Percentiles rank a stretch among this genome's conserved stretches.
phyloP scores from a whole-genome alignment of 1,139 yeast genomes.

The Lodderomyces oxycetoniae region DNA sequence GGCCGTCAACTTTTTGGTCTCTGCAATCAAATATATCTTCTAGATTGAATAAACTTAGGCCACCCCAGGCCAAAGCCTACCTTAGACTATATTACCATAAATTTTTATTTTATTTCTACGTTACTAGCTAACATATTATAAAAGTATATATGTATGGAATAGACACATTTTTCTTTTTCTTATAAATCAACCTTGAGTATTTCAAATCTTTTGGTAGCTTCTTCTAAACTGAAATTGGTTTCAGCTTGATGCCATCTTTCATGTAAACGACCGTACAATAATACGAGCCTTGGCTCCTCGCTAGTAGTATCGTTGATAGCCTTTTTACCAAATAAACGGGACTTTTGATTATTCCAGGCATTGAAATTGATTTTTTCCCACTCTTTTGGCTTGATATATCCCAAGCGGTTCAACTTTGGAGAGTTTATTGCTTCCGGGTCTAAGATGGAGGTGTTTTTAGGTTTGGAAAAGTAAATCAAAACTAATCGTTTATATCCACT shows the following conservation, averaged over 20 bases:
- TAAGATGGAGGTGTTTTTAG: conserved; percentile 25
- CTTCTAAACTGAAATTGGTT: conserved; percentile 15
- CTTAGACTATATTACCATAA: conserved; percentile 2
- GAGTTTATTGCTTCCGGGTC: conserved; percentile 40
- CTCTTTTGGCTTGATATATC: conserved; percentile 27
- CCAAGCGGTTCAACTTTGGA: conserved; percentile 31
- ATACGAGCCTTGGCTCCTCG: conserved; percentile 36
- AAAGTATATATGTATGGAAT: no score
- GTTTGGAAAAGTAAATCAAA: conserved; percentile 34
- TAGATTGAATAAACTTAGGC: no score
- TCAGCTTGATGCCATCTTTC: conserved; percentile 36
- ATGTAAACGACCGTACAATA: conserved; percentile 34
- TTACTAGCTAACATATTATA: no score
- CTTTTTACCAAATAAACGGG: conserved; percentile 35
- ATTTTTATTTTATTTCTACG: no score
- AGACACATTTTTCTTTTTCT: conserved; percentile 3
- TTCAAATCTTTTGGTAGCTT: conserved; percentile 17
- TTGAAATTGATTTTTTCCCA: conserved; percentile 33
- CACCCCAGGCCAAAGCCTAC: no score
- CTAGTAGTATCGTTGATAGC: conserved; percentile 25
- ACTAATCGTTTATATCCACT: conserved; percentile 33
- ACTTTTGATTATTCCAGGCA: conserved; percentile 40
- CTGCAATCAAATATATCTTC: conserved; percentile 11
- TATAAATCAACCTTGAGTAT: conserved; percentile 13
- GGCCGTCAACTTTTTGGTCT: conserved; percentile 14